Evolutionary conservation across 2,329 filamentous ascomycete species (phyloP), one percentile per base, ranked within the genome.

Genomic region (Botrytis byssoidea): DNA sequence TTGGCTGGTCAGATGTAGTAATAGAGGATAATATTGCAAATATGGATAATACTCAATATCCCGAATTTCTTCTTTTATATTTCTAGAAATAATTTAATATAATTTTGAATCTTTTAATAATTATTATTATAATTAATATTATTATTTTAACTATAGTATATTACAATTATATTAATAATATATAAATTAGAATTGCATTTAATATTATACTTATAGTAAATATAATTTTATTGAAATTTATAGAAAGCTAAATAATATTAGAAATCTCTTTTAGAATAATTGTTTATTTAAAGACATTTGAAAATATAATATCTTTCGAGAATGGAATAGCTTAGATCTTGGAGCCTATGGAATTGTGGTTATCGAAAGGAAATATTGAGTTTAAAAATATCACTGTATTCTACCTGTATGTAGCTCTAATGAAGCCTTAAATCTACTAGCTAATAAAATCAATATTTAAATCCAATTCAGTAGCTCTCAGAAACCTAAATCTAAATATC

Each of bases 231-330:
- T 51, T 77, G 1, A 74, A 74, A 22, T 65, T 83, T 0, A 74
- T 81, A 16, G 83, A 83, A 29, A 85, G 83, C 61, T 90, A 87
- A 87, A 89, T 88, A 0, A 84, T 83, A 48, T 81, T 90, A 20
- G 88, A 90, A 76, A 89, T 87, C 0, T 85, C 86, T 63, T 85
- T 90, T 64, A 88, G 88, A 16, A 88, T 88, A 12, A 84, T 90
- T 35, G 82, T 85, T 20, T 84, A 88, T 40, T 83, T 89, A 76
- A 88, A 86, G 77, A 82, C 83, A 22, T 87, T 89, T 73, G 84
- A 83, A 4, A 81, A 83, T 76, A 82, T 86, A 71, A 80, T 79
- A 71, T 79, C 80, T 7, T 76, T 73, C 5, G 85, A 88, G 75
- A 80, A 67, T 37, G 37, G 32, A 44, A 16, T 25, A 3, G 29